Evolutionary conservation across 108 stramenopile genomes (phyloP).

Genomic region (Schizochytrium sp.): DNA sequence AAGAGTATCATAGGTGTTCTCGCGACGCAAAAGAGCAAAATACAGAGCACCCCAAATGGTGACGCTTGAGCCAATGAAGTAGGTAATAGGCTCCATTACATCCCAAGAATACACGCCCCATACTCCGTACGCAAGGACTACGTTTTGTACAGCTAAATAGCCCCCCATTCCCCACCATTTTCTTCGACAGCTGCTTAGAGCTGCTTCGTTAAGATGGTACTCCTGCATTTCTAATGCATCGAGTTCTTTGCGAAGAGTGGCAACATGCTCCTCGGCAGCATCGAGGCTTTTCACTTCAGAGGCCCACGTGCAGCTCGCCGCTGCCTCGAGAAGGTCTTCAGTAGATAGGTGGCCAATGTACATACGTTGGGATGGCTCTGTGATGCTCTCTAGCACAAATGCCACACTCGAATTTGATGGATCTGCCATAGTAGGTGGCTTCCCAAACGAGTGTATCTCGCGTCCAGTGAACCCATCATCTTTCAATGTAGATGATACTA

Average conservation of each 20-base stretch:
- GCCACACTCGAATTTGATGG: not conserved
- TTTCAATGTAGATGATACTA: not conserved
- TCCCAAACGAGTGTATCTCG: not conserved
- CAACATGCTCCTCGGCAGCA: not conserved
- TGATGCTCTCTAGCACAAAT: not conserved
- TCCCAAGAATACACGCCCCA: slow-evolving; percentile 60
- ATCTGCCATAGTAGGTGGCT: no score
- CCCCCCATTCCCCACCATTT: not conserved
- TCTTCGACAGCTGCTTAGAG: not conserved
- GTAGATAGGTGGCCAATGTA: not conserved
- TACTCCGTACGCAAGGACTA: slow-evolving; percentile 46
- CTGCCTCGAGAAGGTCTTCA: slow-evolving; percentile 20
- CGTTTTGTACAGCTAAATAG: slow-evolving; percentile 1
- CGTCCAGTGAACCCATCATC: not conserved
- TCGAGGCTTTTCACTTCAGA: not conserved
- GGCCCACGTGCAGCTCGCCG: not conserved
- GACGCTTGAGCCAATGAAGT: slow-evolving; percentile 33
- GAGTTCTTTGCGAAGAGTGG: not conserved
- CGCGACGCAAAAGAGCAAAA: slow-evolving; percentile 1
- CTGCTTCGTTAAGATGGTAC: not conserved
- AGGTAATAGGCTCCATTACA: slow-evolving; percentile 55
- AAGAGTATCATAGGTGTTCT: slow-evolving; percentile 44
- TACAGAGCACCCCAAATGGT: slow-evolving; percentile 6
- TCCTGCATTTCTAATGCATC: not conserved
- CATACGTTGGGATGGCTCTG: not conserved